Percentiles rank a stretch among this genome's conserved stretches.
Conservation (phyloP, 2,329 filamentous ascomycete species). For the Dactylellina leptospora region DNA sequence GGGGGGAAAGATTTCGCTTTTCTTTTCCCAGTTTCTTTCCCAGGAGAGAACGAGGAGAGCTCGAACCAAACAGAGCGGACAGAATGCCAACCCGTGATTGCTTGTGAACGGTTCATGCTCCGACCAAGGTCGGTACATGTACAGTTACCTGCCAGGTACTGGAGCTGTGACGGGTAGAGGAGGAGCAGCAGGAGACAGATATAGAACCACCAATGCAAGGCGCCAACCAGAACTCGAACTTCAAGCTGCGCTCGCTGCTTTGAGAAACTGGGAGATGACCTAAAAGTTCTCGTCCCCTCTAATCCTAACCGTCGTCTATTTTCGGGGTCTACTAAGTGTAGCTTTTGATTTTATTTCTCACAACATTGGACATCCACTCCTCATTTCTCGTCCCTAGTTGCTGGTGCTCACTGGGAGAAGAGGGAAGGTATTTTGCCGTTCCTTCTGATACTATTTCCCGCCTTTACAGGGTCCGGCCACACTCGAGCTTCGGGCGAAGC, state of each 20-base stretch:
- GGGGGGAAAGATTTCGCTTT: conserved; percentile 17
- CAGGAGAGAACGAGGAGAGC: conserved; percentile 47
- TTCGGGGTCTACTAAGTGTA: conserved; percentile 27
- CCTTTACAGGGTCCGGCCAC: conserved; percentile 51
- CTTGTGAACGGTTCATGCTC: conserved; percentile 41
- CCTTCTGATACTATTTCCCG: conserved; percentile 37
- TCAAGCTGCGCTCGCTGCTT: conserved; percentile 23
- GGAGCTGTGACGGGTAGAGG: conserved; percentile 15
- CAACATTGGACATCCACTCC: conserved; percentile 26
- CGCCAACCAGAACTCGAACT: conserved; percentile 49
- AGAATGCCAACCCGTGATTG: conserved; percentile 51
- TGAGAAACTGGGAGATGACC: conserved; percentile 36
- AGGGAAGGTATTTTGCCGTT: conserved; percentile 54
- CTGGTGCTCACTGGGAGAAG: conserved; percentile 34
- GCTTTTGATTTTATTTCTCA: conserved; percentile 43
- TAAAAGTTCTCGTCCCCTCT: conserved; percentile 15
- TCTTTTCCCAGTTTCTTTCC: conserved; percentile 35
- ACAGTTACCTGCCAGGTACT: conserved; percentile 52
- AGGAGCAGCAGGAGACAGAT: conserved; percentile 26
- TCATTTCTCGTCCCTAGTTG: conserved; percentile 26
- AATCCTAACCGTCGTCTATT: conserved; percentile 44
- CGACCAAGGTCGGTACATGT: conserved; percentile 33
- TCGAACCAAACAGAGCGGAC: conserved; percentile 46
- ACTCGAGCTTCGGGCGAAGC: conserved; percentile 50
- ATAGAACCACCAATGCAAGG: conserved; percentile 39